Percentiles rank a stretch among this genome's conserved stretches.
Conservation (phyloP, 106 monocot genomes). For the Allium sativum region DNA sequence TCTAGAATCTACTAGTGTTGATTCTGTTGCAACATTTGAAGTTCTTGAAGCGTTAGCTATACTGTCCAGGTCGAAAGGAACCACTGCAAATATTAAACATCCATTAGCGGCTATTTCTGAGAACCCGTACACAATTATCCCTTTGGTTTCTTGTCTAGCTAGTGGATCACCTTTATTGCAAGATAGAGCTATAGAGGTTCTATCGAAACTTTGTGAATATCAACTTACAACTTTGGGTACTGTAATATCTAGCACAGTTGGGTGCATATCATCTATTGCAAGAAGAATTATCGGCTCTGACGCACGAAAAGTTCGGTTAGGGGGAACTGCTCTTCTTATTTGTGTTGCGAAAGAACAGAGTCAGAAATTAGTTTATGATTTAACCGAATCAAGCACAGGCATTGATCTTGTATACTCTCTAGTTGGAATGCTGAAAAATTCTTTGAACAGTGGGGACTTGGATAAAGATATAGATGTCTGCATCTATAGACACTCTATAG, state of each 20-base stretch:
- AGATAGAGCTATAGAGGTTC: slow-evolving; percentile 89
- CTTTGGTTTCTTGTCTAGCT: slow-evolving; percentile 68
- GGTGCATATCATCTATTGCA: slow-evolving; percentile 66
- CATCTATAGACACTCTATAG: slow-evolving; percentile 44
- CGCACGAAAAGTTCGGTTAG: slow-evolving; percentile 56
- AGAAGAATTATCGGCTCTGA: slow-evolving; percentile 58
- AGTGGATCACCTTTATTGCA: slow-evolving; percentile 55
- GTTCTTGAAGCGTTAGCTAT: slow-evolving; percentile 77
- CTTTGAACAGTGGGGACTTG: slow-evolving; percentile 18
- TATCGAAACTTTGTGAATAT: slow-evolving; percentile 66
- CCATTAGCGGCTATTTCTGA: slow-evolving; percentile 68
- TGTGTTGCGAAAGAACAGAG: slow-evolving; percentile 67
- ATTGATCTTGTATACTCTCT: slow-evolving; percentile 62
- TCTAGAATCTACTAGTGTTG: slow-evolving; percentile 57
- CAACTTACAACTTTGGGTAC: slow-evolving; percentile 55
- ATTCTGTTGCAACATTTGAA: slow-evolving; percentile 74
- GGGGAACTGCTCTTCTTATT: slow-evolving; percentile 83
- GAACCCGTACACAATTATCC: slow-evolving; percentile 61
- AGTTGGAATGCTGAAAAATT: slow-evolving; percentile 47
- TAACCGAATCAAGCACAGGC: slow-evolving; percentile 53
- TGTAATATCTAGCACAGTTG: slow-evolving; percentile 36
- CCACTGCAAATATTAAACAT: slow-evolving; percentile 33
- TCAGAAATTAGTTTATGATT: slow-evolving; percentile 45
- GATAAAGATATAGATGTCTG: slow-evolving; percentile 32
- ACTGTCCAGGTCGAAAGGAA: slow-evolving; percentile 54